Evolutionary conservation across 441 rosid genomes (phyloP).

Genomic region (Hura crepitans): DNA sequence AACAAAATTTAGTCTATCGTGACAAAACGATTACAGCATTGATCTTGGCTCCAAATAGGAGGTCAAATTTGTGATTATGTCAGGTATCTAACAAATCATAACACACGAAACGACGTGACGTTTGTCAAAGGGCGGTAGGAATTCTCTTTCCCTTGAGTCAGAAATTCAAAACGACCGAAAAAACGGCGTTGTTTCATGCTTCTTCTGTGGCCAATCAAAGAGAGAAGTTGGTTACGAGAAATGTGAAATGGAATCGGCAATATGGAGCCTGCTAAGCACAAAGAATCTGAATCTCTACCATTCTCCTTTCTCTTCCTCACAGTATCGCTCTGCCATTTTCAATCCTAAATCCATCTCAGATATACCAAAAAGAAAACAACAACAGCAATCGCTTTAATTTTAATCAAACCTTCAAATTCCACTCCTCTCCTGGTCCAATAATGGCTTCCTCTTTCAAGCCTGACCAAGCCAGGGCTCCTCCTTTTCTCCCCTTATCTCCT

Average conservation of each 20-base stretch:
- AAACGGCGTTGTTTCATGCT: too few relatives aligned
- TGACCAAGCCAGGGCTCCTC: slow-evolving; percentile 73
- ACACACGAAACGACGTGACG: too few relatives aligned
- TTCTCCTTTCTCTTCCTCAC: slow-evolving; percentile 22
- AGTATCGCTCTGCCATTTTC: not conserved
- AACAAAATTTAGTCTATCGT: too few relatives aligned
- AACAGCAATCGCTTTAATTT: slow-evolving; percentile 15
- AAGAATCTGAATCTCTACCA: slow-evolving; percentile 32
- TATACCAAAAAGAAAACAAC: not conserved
- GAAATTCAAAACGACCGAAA: too few relatives aligned
- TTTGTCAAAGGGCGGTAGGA: too few relatives aligned
- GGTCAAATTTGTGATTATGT: too few relatives aligned
- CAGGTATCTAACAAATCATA: too few relatives aligned
- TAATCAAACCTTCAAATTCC: slow-evolving; percentile 19
- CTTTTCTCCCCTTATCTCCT: slow-evolving; percentile 69
- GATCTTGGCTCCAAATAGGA: too few relatives aligned
- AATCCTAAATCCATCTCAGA: slow-evolving; percentile 21
- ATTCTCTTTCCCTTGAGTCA: too few relatives aligned
- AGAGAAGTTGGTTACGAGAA: too few relatives aligned
- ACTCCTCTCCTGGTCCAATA: slow-evolving; percentile 26
- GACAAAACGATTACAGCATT: too few relatives aligned
- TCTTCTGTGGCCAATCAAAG: not conserved
- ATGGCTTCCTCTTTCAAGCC: slow-evolving; percentile 74
- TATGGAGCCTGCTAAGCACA: slow-evolving; percentile 38
- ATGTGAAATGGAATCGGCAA: slow-evolving; percentile 41